These are phyloP conservation scores for Solanum chiquidenum DNA, from an alignment of 257 asterid genomes.

Conservation along the genomic window DNA sequence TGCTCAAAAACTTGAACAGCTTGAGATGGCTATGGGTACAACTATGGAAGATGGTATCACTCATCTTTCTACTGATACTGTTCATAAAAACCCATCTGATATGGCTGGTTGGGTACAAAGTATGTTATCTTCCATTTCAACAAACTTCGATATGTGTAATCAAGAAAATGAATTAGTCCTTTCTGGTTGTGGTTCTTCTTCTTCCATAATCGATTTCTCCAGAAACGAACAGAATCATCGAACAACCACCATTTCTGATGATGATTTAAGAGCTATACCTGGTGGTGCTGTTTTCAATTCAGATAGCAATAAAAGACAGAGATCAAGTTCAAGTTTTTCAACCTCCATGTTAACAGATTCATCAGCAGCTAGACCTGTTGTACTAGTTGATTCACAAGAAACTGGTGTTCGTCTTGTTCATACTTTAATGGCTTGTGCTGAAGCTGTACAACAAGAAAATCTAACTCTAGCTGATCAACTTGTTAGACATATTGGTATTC, in stretches of 20 bases:
- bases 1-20: slow-evolving; percentile 60
- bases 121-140: slow-evolving; percentile 25
- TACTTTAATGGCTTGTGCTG: slow-evolving; percentile 72
- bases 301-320: slow-evolving; percentile 29
- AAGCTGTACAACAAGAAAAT: slow-evolving; percentile 56
- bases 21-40: slow-evolving; percentile 72
- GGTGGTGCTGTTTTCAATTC: slow-evolving; percentile 46
- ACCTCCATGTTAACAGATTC: background rate
- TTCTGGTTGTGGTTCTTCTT: slow-evolving; percentile 17
- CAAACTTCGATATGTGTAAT: slow-evolving; percentile 3
- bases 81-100: slow-evolving; percentile 73
- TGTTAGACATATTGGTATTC: slow-evolving; percentile 47
- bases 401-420: slow-evolving; percentile 69
- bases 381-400: slow-evolving; percentile 73
- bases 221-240: background rate
- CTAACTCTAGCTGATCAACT: slow-evolving; percentile 52
- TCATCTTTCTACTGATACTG: slow-evolving; percentile 27
- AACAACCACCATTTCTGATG: slow-evolving; percentile 25
- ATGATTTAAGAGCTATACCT: slow-evolving; percentile 72
- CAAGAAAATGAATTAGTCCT: background rate
- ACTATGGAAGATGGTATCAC: slow-evolving; percentile 45
- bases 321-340: background rate
- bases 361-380: slow-evolving; percentile 21
- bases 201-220: slow-evolving; percentile 5
- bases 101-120: slow-evolving; percentile 64